phyloP scores from a whole-genome alignment of 2,329 filamentous ascomycete genomes.

The Alternaria triticina region DNA sequence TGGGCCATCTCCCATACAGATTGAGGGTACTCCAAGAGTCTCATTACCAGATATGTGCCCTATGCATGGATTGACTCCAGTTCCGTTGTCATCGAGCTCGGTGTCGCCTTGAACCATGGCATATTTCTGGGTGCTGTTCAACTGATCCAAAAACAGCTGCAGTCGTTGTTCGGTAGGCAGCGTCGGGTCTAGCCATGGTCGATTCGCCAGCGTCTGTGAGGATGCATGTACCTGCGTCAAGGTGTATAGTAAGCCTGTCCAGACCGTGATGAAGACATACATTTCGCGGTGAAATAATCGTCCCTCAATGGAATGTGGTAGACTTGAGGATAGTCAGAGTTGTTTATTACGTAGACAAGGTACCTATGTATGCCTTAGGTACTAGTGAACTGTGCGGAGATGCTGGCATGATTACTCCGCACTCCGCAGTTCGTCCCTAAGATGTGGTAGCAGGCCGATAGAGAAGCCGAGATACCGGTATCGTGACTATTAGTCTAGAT shows the following conservation, averaged over 20 bases:
- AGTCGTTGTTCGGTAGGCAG: background rate
- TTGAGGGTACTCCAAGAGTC: slow-evolving; percentile 1
- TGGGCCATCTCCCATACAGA: slow-evolving; percentile 8
- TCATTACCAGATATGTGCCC: slow-evolving; percentile 4
- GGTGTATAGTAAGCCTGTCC: background rate
- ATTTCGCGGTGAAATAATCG: background rate
- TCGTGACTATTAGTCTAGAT: no score
- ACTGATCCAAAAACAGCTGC: background rate
- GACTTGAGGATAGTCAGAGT: background rate
- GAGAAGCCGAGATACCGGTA: background rate
- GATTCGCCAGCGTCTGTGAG: background rate
- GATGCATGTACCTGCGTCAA: background rate
- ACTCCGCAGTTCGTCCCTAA: background rate
- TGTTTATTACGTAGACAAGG: background rate
- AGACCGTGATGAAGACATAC: background rate
- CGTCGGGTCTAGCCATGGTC: background rate
- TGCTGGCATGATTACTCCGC: background rate
- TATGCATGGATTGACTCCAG: slow-evolving; percentile 1
- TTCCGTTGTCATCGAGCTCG: slow-evolving; percentile 4
- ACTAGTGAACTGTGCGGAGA: background rate
- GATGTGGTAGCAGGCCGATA: background rate
- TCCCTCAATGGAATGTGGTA: background rate
- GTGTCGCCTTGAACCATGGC: slow-evolving; percentile 5
- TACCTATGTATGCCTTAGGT: background rate
- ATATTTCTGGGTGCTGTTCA: slow-evolving; percentile 6